Evolutionary conservation across 495 filamentous ascomycete genomes (phyloP).

Genomic region (Trypethelium eluteriae): DNA sequence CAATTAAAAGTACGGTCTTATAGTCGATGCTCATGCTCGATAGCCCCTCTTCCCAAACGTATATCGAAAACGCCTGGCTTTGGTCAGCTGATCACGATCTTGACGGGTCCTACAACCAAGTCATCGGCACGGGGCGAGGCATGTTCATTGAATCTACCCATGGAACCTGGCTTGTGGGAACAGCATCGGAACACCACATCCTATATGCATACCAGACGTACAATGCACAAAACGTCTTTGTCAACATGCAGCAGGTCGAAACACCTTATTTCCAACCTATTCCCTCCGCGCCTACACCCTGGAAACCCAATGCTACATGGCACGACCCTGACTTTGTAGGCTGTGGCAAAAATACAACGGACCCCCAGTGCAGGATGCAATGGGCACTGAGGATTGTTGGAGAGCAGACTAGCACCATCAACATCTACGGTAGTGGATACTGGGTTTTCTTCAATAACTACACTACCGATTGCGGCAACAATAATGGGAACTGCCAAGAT

Average conservation of each 20-base stretch:
- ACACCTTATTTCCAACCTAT: conserved; percentile 53
- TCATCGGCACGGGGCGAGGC: conserved; percentile 66
- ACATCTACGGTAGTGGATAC: conserved; percentile 43
- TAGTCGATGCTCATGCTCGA: conserved; percentile 27
- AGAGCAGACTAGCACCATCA: conserved; percentile 45
- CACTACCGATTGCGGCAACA: conserved; percentile 13
- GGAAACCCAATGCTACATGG: conserved; percentile 30
- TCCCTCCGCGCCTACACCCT: conserved; percentile 54
- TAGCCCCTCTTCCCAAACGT: conserved; percentile 55
- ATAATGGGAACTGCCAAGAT: conserved; percentile 4
- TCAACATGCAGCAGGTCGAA: conserved; percentile 28
- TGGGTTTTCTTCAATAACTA: conserved; percentile 37
- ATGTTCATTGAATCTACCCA: conserved; percentile 48
- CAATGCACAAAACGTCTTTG: conserved; percentile 31
- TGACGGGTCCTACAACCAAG: conserved; percentile 51
- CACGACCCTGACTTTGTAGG: conserved; percentile 51
- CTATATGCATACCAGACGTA: conserved; percentile 34
- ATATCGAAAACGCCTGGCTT: conserved; percentile 64
- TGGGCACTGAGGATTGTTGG: conserved; percentile 58
- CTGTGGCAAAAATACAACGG: conserved; percentile 28
- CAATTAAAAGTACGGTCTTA: conserved; percentile 43
- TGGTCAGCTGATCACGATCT: conserved; percentile 72
- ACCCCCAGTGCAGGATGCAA: conserved; percentile 25
- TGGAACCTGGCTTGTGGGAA: conserved; percentile 49
- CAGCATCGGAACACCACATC: conserved; percentile 33